phyloP scores from a whole-genome alignment of 73 alveolate genomes.

The Tetrahymena elliotti region DNA sequence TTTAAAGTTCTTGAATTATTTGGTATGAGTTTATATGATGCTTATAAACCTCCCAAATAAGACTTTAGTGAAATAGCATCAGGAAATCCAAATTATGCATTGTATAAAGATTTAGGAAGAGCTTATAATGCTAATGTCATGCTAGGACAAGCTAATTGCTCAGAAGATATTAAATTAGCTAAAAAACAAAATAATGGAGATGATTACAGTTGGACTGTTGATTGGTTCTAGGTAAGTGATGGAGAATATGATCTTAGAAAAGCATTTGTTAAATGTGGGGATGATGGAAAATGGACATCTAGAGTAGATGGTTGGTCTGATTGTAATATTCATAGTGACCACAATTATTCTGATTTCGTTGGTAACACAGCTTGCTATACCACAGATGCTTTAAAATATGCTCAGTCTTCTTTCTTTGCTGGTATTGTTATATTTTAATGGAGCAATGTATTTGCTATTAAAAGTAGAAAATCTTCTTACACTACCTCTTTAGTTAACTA shows the following conservation, averaged over 20 bases:
- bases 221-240: constrained; percentile 29
- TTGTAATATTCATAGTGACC: constrained; percentile 43
- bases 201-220: constrained; percentile 3
- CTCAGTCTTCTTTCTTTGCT: constrained; percentile 45
- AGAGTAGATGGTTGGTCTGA: constrained; percentile 38
- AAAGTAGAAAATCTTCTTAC: constrained; percentile 24
- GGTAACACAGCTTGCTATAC: constrained; percentile 61
- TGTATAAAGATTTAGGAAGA: constrained; percentile 9
- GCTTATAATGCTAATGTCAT: constrained; percentile 44
- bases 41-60: not conserved
- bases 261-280: constrained; percentile 6
- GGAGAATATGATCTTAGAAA: constrained; percentile 45
- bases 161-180: not conserved
- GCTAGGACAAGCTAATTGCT: not conserved
- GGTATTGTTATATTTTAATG: constrained; percentile 29
- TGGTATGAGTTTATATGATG: constrained; percentile 24
- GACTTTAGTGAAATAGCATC: constrained; percentile 28
- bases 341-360: constrained; percentile 5
- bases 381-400: constrained; percentile 84
- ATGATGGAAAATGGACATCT: not conserved
- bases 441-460: constrained; percentile 33
- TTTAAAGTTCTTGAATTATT: constrained; percentile 13
- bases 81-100: constrained; percentile 14
- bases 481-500: not conserved
- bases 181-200: not conserved